Conservation (phyloP, 371 early-diverging fungal species). For the Mortierella sp. region DNA sequence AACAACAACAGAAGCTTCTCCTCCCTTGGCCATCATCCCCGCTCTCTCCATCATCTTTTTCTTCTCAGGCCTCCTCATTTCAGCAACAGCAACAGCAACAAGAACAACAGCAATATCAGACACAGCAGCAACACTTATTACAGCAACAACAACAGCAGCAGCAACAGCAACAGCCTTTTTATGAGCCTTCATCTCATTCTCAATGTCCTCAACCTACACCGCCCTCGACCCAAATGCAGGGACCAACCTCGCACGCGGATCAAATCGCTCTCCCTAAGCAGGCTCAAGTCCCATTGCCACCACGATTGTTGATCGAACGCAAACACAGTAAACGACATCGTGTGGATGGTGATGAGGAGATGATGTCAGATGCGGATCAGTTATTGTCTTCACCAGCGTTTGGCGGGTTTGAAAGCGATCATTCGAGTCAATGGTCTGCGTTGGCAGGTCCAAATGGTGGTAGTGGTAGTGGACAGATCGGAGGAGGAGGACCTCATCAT, state of each 20-base stretch:
- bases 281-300: not conserved
- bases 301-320: conserved; percentile 10
- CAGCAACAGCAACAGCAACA: conserved; percentile 6
- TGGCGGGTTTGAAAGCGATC: conserved; percentile 9
- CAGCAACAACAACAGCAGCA: conserved; percentile 7
- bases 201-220: no score
- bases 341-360: conserved; percentile 19
- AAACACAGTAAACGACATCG: conserved; percentile 31
- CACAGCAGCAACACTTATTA: not conserved
- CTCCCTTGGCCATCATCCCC: no score
- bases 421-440: not conserved
- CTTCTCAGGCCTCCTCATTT: not conserved
- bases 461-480: no score
- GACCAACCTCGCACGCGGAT: no score
- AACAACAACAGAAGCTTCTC: conserved; percentile 5
- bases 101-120: conserved; percentile 11
- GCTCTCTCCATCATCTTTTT: no score
- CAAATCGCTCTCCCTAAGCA: not conserved
- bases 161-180: conserved; percentile 2
- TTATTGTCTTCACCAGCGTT: conserved; percentile 1
- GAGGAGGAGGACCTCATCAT: no score
- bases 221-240: no score
- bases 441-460: no score
- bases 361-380: not conserved
- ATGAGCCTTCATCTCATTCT: not conserved